Base-by-base conservation (phyloP, 176 grass and related monocot genomes). In the Avena eriantha region DNA sequence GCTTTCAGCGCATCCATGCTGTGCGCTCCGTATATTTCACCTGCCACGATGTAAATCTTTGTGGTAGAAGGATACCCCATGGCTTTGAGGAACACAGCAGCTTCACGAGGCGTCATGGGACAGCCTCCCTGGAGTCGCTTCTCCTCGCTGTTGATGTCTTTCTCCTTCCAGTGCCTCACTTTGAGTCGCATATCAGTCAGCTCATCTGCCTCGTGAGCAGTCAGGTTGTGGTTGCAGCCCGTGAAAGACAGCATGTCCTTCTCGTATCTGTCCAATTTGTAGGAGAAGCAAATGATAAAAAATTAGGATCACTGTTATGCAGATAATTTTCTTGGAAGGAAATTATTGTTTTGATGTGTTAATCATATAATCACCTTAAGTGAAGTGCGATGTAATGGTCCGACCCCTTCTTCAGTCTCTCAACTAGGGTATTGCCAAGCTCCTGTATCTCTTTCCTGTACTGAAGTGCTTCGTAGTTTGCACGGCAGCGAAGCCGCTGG, bases 171-270 rank as follows among this genome's bases (percentile, higher is more conserved):
- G 83, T 90, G 90, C 41, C 76, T 83, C 73, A 92, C 90, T 50
- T 69, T 88, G 51, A 90, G 80, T 47, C 94, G 87, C 94, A 97
- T 84, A 15, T 70, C 87, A 11, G 51, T 83, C 31, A 97, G 58
- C 80, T 97, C 92, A 13, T 86, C 64, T 10, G 90, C 79, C 77
- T 97, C 94, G 0, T 85, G 16, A 50, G 50, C 13, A 9, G 92
- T 92, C 48, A 97, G 76, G 74, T 88, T 92, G 56, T 97, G 92
- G 45, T 81, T 91, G 78, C 94, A 97, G 8, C 94, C 94, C 0
- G 91, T 94, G 78, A 97, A 94, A 21, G 92, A 73, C 11, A 97
- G 76, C 94, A 97, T 94, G 85, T 97, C 94, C 81, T 97, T 94
- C 71, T 97, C 94, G 4, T 97, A 97, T 71, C 94, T 97, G 81